These are phyloP conservation scores for Boletus rubescentipes DNA, from an alignment of 768 basidiomycete species.

Conservation along the genomic window DNA sequence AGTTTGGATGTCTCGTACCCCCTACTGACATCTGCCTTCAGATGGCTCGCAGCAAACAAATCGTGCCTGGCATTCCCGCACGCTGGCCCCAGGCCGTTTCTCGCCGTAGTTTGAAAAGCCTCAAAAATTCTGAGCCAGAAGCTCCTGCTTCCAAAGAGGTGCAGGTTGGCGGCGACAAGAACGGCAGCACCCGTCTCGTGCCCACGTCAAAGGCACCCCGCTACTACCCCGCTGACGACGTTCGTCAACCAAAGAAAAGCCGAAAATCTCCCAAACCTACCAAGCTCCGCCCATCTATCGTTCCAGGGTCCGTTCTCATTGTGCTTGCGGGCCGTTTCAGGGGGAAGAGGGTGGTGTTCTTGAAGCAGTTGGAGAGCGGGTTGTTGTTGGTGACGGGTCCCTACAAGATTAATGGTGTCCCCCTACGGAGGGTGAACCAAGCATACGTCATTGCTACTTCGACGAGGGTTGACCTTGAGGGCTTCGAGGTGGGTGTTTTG, in stretches of 20 bases:
- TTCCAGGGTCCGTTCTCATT: slow-evolving; percentile 92
- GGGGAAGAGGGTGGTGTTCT: slow-evolving; percentile 96
- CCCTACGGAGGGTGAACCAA: slow-evolving; percentile 96
- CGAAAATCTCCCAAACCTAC: slow-evolving; percentile 83
- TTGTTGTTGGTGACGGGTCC: slow-evolving; percentile 95
- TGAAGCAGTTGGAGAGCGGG: slow-evolving; percentile 93
- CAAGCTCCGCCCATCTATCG: slow-evolving; percentile 82
- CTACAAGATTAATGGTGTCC: slow-evolving; percentile 98
- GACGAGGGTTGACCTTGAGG: slow-evolving; percentile 82
- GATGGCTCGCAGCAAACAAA: slow-evolving; percentile 88
- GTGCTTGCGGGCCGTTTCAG: slow-evolving; percentile 96
- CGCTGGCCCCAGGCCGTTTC: slow-evolving; percentile 80
- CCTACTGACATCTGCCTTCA: slow-evolving; percentile 32
- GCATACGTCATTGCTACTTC: slow-evolving; percentile 99
- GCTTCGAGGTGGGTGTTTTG: slow-evolving; percentile 59
- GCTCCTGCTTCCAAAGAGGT: slow-evolving; percentile 71
- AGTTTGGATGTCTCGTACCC: slow-evolving; percentile 36
- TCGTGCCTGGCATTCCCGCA: slow-evolving; percentile 76
- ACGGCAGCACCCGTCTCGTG: slow-evolving; percentile 84
- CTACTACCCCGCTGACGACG: slow-evolving; percentile 95
- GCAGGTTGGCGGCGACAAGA: slow-evolving; percentile 84
- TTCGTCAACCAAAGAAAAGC: slow-evolving; percentile 86
- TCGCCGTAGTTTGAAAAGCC: slow-evolving; percentile 81
- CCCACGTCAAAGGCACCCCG: slow-evolving; percentile 83
- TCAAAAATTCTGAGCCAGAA: slow-evolving; percentile 72